phyloP scores from a whole-genome alignment of 495 filamentous ascomycete species.

The Neurospora sublineolata region DNA sequence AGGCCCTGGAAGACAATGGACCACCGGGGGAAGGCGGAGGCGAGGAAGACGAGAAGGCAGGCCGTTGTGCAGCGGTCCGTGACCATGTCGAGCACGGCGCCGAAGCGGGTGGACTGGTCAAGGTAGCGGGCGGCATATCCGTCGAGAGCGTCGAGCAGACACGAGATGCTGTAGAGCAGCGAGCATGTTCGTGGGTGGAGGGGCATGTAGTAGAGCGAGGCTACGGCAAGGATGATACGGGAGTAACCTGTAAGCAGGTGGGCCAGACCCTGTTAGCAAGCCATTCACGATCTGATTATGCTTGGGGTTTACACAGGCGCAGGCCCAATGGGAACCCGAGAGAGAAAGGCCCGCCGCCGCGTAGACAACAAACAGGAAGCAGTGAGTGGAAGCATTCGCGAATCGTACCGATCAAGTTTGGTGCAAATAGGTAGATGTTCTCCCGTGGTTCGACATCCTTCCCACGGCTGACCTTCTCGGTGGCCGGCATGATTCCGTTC shows the following conservation, averaged over 20 bases:
- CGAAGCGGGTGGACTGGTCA: conserved; percentile 85
- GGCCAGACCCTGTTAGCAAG: conserved; percentile 1
- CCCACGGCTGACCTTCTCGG: not conserved
- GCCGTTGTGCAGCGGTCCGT: conserved; percentile 83
- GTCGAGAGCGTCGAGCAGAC: conserved; percentile 87
- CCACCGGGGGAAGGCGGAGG: conserved; percentile 86
- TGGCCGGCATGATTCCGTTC: not conserved
- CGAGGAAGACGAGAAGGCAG: conserved; percentile 86
- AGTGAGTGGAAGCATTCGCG: not conserved
- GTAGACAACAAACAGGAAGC: not conserved
- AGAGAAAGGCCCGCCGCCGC: not conserved
- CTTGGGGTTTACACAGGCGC: not conserved
- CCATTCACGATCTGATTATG: not conserved
- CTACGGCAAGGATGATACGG: conserved; percentile 78
- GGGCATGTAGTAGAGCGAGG: conserved; percentile 96
- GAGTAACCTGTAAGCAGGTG: conserved; percentile 53
- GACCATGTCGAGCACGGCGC: conserved; percentile 95
- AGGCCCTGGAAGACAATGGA: conserved; percentile 84
- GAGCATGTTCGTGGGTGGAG: conserved; percentile 91
- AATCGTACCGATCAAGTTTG: conserved; percentile 64
- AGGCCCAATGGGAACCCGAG: not conserved
- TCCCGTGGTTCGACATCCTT: conserved; percentile 33
- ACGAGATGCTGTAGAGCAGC: conserved; percentile 81
- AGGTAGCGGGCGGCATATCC: conserved; percentile 81
- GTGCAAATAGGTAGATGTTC: conserved; percentile 75